These are phyloP conservation scores for Uronychia binucleata DNA, from an alignment of 73 alveolate species.

Conservation along the genomic window DNA sequence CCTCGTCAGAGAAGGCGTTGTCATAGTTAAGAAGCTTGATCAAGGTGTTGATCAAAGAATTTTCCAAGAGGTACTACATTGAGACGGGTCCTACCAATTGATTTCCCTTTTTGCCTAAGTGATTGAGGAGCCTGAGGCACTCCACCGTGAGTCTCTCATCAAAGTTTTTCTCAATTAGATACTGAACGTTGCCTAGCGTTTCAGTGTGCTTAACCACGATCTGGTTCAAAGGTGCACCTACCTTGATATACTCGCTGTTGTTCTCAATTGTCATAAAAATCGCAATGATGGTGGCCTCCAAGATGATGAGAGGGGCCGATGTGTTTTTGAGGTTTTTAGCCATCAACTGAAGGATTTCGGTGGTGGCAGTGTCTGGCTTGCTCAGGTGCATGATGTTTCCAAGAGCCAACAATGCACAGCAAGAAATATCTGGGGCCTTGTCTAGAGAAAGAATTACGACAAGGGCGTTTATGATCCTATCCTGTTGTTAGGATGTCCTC, in stretches of 20 bases:
- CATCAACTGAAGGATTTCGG: not conserved
- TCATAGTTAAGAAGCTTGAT: not conserved
- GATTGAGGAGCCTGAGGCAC: not conserved
- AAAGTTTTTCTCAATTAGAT: not conserved
- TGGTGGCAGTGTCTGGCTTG: not conserved
- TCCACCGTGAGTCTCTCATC: not conserved
- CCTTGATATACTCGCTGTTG: not conserved
- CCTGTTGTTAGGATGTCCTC: too few relatives aligned
- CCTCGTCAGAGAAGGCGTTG: not conserved
- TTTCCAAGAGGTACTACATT: not conserved
- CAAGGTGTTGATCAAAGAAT: not conserved
- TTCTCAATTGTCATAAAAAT: not conserved
- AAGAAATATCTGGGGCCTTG: not conserved
- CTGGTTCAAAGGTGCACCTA: not conserved
- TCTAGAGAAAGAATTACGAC: not conserved
- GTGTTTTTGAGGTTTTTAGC: not conserved
- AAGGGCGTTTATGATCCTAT: not conserved
- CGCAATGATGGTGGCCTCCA: not conserved
- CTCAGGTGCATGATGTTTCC: not conserved
- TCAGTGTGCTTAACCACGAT: not conserved
- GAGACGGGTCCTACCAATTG: not conserved
- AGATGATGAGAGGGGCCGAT: not conserved
- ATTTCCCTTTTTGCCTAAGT: not conserved
- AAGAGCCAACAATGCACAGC: not conserved
- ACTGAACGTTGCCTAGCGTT: not conserved